Evolutionary conservation across 1,139 yeast species (phyloP).

Genomic region (Hansenula sp.): DNA sequence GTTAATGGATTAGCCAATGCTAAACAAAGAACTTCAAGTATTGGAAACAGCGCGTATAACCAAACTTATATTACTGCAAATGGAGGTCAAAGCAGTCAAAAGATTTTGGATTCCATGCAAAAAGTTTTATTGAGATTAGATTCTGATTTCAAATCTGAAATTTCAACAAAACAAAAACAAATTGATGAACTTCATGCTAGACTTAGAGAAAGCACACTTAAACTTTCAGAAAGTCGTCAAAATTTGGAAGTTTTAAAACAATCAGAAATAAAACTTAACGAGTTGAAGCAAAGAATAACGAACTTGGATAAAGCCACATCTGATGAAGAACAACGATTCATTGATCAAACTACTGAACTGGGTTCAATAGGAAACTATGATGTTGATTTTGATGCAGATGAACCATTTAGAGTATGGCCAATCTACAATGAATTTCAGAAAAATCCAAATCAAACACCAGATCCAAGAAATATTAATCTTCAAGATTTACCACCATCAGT

Average conservation of each 20-base stretch:
- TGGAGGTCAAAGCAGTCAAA: slow-evolving; percentile 32
- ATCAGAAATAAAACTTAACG: slow-evolving; percentile 36
- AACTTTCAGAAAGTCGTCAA: slow-evolving; percentile 39
- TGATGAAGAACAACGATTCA: slow-evolving; percentile 51
- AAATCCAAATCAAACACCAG: slow-evolving; percentile 25
- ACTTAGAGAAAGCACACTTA: slow-evolving; percentile 43
- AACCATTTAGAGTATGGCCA: slow-evolving; percentile 67
- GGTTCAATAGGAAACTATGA: slow-evolving; percentile 36
- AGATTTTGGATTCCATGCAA: slow-evolving; percentile 39
- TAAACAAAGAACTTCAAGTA: slow-evolving; percentile 1
- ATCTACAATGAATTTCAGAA: slow-evolving; percentile 47
- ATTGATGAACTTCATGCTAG: slow-evolving; percentile 43
- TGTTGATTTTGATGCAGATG: slow-evolving; percentile 76
- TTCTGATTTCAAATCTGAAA: slow-evolving; percentile 43
- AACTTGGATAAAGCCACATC: slow-evolving; percentile 54
- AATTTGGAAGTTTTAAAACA: slow-evolving; percentile 38
- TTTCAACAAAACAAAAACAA: slow-evolving; percentile 38
- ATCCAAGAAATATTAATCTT: slow-evolving; percentile 11
- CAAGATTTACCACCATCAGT: slow-evolving; percentile 53
- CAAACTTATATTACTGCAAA: slow-evolving; percentile 1
- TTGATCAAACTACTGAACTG: slow-evolving; percentile 33
- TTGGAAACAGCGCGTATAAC: background rate
- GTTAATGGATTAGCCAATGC: slow-evolving; percentile 16
- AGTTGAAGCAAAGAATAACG: slow-evolving; percentile 45
- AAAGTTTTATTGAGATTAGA: slow-evolving; percentile 36